phyloP scores from a whole-genome alignment of 495 filamentous ascomycete genomes.

The Aspergillus sparsus region DNA sequence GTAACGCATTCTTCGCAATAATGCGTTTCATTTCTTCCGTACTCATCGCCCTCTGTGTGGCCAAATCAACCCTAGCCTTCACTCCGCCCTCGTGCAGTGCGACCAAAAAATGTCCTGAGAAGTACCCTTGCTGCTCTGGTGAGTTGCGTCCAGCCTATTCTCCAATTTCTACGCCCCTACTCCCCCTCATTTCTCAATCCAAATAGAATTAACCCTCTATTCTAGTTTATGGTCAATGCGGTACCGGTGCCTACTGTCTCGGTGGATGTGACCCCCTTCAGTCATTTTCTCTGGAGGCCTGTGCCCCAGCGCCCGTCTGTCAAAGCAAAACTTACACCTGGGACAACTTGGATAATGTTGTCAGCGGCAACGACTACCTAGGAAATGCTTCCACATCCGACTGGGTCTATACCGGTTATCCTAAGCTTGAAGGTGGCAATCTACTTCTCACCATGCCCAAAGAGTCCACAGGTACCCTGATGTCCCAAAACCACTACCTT shows the following conservation, averaged over 20 bases:
- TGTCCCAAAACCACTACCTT: constrained; percentile 85
- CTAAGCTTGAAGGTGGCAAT: constrained; percentile 57
- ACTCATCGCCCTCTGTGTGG: constrained; percentile 39
- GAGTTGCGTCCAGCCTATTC: constrained; percentile 42
- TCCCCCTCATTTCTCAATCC: not conserved
- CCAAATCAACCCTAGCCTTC: constrained; percentile 36
- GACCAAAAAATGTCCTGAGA: constrained; percentile 68
- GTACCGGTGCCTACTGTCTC: constrained; percentile 92
- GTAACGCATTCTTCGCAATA: constrained; percentile 27
- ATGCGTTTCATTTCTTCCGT: constrained; percentile 38
- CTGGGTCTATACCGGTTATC: constrained; percentile 84
- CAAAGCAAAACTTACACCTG: constrained; percentile 66
- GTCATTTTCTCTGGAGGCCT: constrained; percentile 80
- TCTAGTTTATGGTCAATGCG: constrained; percentile 89
- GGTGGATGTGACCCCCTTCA: constrained; percentile 89
- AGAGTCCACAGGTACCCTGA: constrained; percentile 78
- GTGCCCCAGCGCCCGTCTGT: constrained; percentile 83
- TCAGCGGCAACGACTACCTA: constrained; percentile 75
- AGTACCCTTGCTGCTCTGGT: constrained; percentile 91
- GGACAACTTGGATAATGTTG: constrained; percentile 65
- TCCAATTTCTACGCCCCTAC: not conserved
- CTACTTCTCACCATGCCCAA: constrained; percentile 87
- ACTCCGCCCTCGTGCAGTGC: constrained; percentile 46
- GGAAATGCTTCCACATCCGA: constrained; percentile 76
- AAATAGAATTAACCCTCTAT: not conserved